Evolutionary conservation across 257 asterid species (phyloP), one percentile per base, ranked within the genome.

Genomic region (Capsicum pubescens): DNA sequence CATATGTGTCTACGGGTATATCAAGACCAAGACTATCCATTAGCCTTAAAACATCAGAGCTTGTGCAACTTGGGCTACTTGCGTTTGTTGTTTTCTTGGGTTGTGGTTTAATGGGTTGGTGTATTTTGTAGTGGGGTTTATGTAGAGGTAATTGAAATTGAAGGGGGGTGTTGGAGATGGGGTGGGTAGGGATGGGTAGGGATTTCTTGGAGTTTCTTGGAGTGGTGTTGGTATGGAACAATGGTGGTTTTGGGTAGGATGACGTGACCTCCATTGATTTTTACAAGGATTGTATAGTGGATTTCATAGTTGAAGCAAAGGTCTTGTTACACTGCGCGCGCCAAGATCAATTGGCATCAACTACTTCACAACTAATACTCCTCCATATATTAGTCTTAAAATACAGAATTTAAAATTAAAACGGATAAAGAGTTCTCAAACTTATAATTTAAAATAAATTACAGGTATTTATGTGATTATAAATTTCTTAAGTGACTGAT

Each of bases 11-110:
- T 7, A 87, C 7, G 9, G 94, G 87, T 61, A 92, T 11, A 14
- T 91, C 89, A 84, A 91, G 63, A 59, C 90, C 89, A 79, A 95
- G 92, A 84, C 82, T 82, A 89, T 92, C 97, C 95, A 93, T 86
- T 83, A 95, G 84, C 83, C 72, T 82, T 85, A 95, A 80, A 83
- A 93, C 79, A 89, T 95, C 98, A 6, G 97, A 89, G 76, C 91
- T 80, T 35, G 94, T 84, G 77, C 79, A 15, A n/a, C 86, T 55
- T n/a, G 84, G 61, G 60, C 88, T 87, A 85, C 32, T 26, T 26
- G 32, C 32, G 32, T 26, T 26, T 26, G 82, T 60, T 36, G 21
- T 85, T 74, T 80, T 71, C 46, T 85, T 78, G 80, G 89, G 83
- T 83, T 84, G 70, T 71, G 88, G 89, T 19, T 84, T 89, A 14